Base-by-base conservation (phyloP, 1,284 basidiomycete genomes). In the Ganoderma sinense region DNA sequence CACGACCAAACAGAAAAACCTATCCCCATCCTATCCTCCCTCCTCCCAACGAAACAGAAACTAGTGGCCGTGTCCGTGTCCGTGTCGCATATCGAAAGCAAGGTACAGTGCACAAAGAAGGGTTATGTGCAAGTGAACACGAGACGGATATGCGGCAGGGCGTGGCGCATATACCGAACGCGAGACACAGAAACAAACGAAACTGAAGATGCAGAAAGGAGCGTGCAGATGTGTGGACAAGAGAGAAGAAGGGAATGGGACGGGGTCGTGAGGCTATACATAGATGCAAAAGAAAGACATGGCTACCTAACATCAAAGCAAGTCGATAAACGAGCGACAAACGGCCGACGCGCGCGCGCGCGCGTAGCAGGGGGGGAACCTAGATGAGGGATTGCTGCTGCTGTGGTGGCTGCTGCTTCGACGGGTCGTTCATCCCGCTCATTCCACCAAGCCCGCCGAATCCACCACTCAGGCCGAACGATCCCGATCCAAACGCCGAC, bases 331-430 rank as follows among this genome's bases (percentile, higher is more conserved):
- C 53, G 31, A 56, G 53, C 53, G 53, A 33, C 31, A 4, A 7
- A 16, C 11, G 29, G 3, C 26, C 1, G 51, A 14, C 11, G 8
- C 20, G 48, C n/a, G 11, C 4, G 10, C 23, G 1, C 33, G 33
- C 33, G 33, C 33, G 33, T 33, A 33, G 33, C 3, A 7, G 7
- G 33, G 33, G 8, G 53, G 10, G 40, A 56, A 20, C 59, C 71
- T 77, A 86, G 69, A 85, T 84, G 68, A 86, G 75, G 20, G 84
- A 83, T 66, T 80, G 77, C 66, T 76, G 78, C 60, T 77, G 75
- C 72, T 81, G 78, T 65, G 74, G 76, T 61, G 76, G 78, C 60
- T 77, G 74, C 62, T 72, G 74, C 53, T 73, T 76, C 65, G 78
- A 71, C 18, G 70, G 29, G 51, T 75, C 76, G 70, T 76, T 76